These are phyloP conservation scores for Orychophragmus violaceus DNA, from an alignment of 345 rosid species.

Conservation along the genomic window DNA sequence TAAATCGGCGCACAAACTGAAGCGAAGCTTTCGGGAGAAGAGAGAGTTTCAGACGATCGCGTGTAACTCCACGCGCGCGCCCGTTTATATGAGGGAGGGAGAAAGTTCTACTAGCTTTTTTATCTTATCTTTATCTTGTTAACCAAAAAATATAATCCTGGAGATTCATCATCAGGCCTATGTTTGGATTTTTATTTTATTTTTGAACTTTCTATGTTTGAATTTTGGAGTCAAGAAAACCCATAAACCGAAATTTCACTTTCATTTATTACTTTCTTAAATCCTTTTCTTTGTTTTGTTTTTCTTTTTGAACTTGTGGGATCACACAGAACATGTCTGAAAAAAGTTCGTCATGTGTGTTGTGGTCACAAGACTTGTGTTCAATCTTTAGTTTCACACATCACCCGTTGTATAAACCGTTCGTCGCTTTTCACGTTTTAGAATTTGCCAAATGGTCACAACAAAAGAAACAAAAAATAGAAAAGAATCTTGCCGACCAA, in stretches of 20 bases:
- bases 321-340: slow-evolving; percentile 19
- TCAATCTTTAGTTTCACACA: slow-evolving; percentile 19
- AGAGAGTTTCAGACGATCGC: too few species aligned
- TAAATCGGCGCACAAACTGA: too few species aligned
- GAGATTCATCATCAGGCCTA: neutral
- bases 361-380: slow-evolving; percentile 23
- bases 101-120: too few species aligned
- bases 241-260: neutral
- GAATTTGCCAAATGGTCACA: neutral
- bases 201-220: too few species aligned
- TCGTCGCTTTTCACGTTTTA: slow-evolving; percentile 11
- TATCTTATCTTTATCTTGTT: too few species aligned
- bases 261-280: slow-evolving; percentile 2
- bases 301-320: neutral
- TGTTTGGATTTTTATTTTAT: too few species aligned
- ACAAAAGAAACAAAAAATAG: neutral
- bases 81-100: too few species aligned
- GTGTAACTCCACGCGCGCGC: too few species aligned
- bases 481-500: slow-evolving; percentile 24
- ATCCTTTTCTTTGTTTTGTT: neutral
- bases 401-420: slow-evolving; percentile 11
- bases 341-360: neutral
- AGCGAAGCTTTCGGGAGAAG: too few species aligned
- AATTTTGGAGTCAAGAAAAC: neutral
- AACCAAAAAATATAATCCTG: too few species aligned